Evolutionary conservation across 2,329 filamentous ascomycete genomes (phyloP), one percentile per base, ranked within the genome.

Genomic region (Cladophialophora psammophila): DNA sequence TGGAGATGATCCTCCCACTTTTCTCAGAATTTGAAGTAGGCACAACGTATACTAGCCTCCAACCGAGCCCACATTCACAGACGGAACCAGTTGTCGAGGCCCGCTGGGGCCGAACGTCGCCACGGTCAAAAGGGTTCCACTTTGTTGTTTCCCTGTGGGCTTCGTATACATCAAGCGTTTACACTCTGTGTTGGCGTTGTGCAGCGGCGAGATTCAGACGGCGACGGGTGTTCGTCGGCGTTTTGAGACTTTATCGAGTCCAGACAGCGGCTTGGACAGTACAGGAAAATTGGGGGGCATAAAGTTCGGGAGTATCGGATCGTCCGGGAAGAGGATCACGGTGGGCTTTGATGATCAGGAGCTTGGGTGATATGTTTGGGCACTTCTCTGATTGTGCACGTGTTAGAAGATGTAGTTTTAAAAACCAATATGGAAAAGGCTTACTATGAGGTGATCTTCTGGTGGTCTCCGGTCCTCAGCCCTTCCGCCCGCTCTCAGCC

Each of bases 281-380:
- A 26, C 7, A 10, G 18, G 18, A 26, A 50, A 50, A 50, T 26
- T 50, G 40, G 40, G 13, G 40, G 6, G 40, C 15, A n/a, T 42
- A 5, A 50, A 20, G 18, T 12, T 12, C 18, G 18, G 45, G 20
- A 50, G 45, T 9, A 42, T 42, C 12, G 45, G 45, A 50, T 26
- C 45, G 45, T 50, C 45, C 18, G 45, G 45, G 45, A 50, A 50
- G 45, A 50, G 45, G 18, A 50, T 20, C 7, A 50, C 18, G 45
- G 45, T 12, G 45, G 45, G 26, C 8, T 50, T 42, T 50, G 18
- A 20, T 50, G 18, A 50, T 50, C 45, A 50, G 40, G 15, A 20
- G 8, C 7, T 26, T 26, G 26, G 18, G 13, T 48, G 20, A 9
- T 26, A 26, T 50, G 3, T 3, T 3, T 50, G 18, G 10, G 18